Percentiles rank a stretch among this genome's conserved stretches.
phyloP scores from a whole-genome alignment of 2,329 filamentous ascomycete genomes.

The Pleurostoma richardsiae region DNA sequence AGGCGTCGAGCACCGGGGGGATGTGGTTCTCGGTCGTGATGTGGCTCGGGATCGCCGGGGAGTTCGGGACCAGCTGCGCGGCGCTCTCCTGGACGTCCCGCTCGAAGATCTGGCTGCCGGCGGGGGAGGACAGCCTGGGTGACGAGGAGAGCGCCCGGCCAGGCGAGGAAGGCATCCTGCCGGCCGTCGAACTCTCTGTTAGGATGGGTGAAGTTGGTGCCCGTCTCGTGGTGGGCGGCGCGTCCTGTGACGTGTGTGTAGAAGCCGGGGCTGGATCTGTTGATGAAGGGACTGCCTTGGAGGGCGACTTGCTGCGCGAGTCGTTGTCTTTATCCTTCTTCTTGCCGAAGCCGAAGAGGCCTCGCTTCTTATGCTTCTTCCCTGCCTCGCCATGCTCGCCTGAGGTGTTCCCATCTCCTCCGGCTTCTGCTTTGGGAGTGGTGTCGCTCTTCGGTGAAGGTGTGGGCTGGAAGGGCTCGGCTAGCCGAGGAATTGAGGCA shows the following conservation, averaged over 20 bases:
- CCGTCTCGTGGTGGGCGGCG: constrained; percentile 24
- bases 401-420: constrained; percentile 12
- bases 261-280: constrained; percentile 13
- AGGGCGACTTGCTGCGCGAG: constrained; percentile 20
- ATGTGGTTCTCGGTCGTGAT: constrained; percentile 95
- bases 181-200: constrained; percentile 26
- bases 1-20: constrained; percentile 84
- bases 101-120: constrained; percentile 82
- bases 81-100: constrained; percentile 84
- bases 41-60: constrained; percentile 84
- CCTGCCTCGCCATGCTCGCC: constrained; percentile 18
- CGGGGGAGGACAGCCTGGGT: constrained; percentile 72
- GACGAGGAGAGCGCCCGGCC: constrained; percentile 63
- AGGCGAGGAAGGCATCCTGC: constrained; percentile 55
- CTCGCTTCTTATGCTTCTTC: constrained; percentile 45
- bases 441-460: constrained; percentile 18
- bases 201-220: constrained; percentile 25
- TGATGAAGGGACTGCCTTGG: constrained; percentile 17
- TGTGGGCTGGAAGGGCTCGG: constrained; percentile 16
- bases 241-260: constrained; percentile 9
- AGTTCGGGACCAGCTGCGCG: constrained; percentile 56
- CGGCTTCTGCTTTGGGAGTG: constrained; percentile 22
- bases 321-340: constrained; percentile 48
- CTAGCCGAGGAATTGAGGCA: constrained; percentile 17
- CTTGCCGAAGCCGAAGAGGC: constrained; percentile 57